Evolutionary conservation across 805 yeast genomes (phyloP), one percentile per base, ranked within the genome.

Genomic region (Yarrowia phangngaensis): DNA sequence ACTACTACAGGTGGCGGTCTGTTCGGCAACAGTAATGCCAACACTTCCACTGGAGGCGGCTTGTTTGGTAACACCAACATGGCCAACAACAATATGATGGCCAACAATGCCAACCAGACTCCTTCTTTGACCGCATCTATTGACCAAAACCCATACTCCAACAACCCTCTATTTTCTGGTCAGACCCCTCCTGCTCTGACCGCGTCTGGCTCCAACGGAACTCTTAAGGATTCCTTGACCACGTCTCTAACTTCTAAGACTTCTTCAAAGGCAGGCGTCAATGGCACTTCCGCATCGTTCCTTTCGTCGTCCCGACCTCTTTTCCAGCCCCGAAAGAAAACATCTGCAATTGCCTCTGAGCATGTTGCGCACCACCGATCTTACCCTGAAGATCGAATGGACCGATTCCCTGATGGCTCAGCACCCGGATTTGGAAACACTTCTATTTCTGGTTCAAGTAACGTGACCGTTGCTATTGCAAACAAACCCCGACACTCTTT

Each of bases 91-190:
- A 46, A 20, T 43, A 70, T 68, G 6, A 60, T 63, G 34, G 52
- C 55, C 52, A 50, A 31, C 53, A 50, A 12, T n/a, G n/a, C n/a
- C 53, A 24, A 45, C 36, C 64, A 54, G 52, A 63, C 55, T 48
- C 64, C 57, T 28, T 64, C 64, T 19, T 56, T 64, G 13, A 59
- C 63, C 38, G 66, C 72, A 32, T 56, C 67, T 23, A 60, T 66
- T 47, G 70, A 67, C 51, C 70, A 72, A 52, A 77, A 82, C 60
- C 95, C 96, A 33, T 89, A 85, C 61, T 95, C 95, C 1, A 73
- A 77, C 38, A 80, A 81, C 57, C 84, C 88, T 5, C 68, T 89
- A 46, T 86, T 84, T 57, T 51, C 55, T 23, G 59, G 65, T 22
- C 35, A 41, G 28, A 20, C 29, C 11, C 48, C 48, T 29, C 48